Evolutionary conservation across 495 filamentous ascomycete species (phyloP), one percentile per base, ranked within the genome.

Genomic region (Penicillium verhagenii): DNA sequence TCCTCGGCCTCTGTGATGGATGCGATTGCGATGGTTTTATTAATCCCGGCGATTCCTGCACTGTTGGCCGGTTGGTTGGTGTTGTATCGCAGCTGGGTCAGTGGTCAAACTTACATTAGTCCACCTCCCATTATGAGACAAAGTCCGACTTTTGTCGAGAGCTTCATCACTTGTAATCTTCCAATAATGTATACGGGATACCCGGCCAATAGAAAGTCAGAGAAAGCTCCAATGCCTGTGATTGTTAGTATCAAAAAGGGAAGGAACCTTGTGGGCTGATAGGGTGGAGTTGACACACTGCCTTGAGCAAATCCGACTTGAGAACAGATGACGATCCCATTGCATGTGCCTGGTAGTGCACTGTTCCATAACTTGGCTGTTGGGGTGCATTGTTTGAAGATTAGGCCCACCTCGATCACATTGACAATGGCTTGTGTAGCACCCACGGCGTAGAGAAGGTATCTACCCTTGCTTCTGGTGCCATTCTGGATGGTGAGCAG

Each of bases 71-170:
- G 42, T 52, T 43, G 42, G 48, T 31, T 13, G 8, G 25, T n/a
- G n/a, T 10, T 13, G 20, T 31, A 3, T n/a, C n/a, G 9, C 18
- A 1, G 7, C 13, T 8, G 35, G 18, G n/a, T 35, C 29, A 20
- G 16, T 13, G n/a, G n/a, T n/a, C n/a, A 25, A 10, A 23, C 31
- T 40, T 49, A 74, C 70, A 76, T 62, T 5, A 73, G 43, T 19
- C 70, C 68, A 3, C 70, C 61, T 5, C 73, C 65, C 73, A 76
- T 72, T 6, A 72, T 45, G 14, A 70, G 43, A 37, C 66, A 72
- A 6, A 75, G 40, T 1, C 68, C 66, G 39, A 75, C 31, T 46
- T 69, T 73, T 1, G 61, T 67, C 19, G 64, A 60, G 6, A 64
- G 28, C n/a, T 63, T 70, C 61, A 64, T 64, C 11, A 57, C 18